Evolutionary conservation across 2,329 filamentous ascomycete genomes (phyloP), one percentile per base, ranked within the genome.

Genomic region (Geoglossum cookeanum): DNA sequence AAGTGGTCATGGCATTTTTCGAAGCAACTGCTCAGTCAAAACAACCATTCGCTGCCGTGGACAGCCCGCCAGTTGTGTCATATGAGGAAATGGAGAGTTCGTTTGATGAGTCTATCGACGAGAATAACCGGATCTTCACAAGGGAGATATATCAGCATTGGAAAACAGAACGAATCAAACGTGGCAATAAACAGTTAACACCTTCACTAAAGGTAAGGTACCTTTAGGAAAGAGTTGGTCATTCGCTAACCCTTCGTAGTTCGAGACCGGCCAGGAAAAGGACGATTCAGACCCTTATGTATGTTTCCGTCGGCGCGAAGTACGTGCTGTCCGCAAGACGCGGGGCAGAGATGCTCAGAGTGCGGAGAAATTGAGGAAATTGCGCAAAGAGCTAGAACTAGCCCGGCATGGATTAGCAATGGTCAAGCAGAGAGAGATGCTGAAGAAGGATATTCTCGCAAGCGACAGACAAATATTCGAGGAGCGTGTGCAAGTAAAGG

Each of bases 261-360:
- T 95, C 62, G 92, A 98, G 73, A 94, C 84, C 52, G 88, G 92
- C 61, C 85, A 88, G 67, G 91, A 97, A 62, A 94, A 84, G 60
- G 92, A 98, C 69, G 92, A 98, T 68, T 81, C 87, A 64, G 92
- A 98, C 71, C 92, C 92, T 54, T 98, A 95, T 72, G 90, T 98
- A 65, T 98, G 92, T 72, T 98, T 98, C 79, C 82, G 92, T 67
- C 83, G 92, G 64, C 86, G 92, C 61, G 92, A 98, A 71, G 87
- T 94, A 52, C 84, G 92, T 58, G 88, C 94, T 68, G 91, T 89
- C 55, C 85, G 92, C 64, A 98, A 97, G 73, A 98, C 92, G 42
- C 80, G 92, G 66, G 88, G 87, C 63, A 83, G 92, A 66, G 92
- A 98, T 73, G 87, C 87, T 39, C 91, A 95, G 70, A 88, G 91